Base-by-base conservation (phyloP, 495 filamentous ascomycete species). In the Daldinia caldariorum region DNA sequence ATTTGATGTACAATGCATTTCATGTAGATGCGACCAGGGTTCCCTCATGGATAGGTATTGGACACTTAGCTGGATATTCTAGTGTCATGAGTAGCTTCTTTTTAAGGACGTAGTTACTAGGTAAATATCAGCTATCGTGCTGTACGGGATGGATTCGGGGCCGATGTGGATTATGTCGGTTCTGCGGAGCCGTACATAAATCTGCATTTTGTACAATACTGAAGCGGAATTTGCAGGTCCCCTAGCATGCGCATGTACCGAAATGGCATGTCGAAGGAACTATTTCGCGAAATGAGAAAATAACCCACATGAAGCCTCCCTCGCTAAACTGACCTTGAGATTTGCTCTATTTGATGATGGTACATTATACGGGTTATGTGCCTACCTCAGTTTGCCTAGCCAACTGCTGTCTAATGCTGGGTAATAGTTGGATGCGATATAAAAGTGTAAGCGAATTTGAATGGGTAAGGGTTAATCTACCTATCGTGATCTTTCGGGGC, bases 381-480 rank as follows among this genome's bases (percentile, higher is more conserved):
- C 49, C 22, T 53, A 53, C 26, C 26, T 26, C 26, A 26, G 49
- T 22, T 53, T 22, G 49, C 26, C 32, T 10, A 53, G 13, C 49
- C 49, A 32, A 16, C 22, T 16, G 34, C 6, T 35, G 34, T 14
- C 5, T 32, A 4, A 20, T 31, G 5, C 14, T 32, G 26, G 49
- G 31, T 53, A 32, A 31, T 53, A 53, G 29, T 53, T 29, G 29
- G 29, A 53, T 29, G 49, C 14, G 13, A 32, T 53, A 32, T 47
- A 47, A 16, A 47, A 32, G 49, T 26, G 13, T 53, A 32, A 53
- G 49, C 26, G 26, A 32, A 10, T 53, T n/a, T 43, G 39, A 6
- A 43, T 53, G 49, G 49, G 49, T 53, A 53, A 53, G 49, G 49
- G 49, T 53, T 53, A 32, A 29, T 32, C 18, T 47, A 22, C 16